A percentile compares a stretch with the other conserved stretches of the same genome.
Evolutionary conservation across 495 filamentous ascomycete species (phyloP).

Genomic region (Sporormia fimetaria): DNA sequence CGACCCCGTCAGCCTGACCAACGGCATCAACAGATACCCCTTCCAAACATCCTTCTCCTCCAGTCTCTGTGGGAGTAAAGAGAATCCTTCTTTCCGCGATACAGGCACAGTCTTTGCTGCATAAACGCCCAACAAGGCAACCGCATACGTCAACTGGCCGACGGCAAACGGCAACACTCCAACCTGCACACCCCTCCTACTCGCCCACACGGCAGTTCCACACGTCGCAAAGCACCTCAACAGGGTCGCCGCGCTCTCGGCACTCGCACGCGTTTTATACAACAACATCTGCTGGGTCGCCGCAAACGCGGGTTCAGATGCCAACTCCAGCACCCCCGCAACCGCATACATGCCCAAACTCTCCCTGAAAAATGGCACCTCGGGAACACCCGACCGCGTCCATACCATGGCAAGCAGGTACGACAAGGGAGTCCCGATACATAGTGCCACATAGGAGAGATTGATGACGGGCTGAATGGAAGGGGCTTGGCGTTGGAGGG

Average conservation of each 20-base stretch:
- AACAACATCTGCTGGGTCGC: slow-evolving; percentile 68
- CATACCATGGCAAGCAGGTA: slow-evolving; percentile 54
- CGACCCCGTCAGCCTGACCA: slow-evolving; percentile 57
- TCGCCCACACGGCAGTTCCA: slow-evolving; percentile 47
- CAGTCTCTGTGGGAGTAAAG: slow-evolving; percentile 28
- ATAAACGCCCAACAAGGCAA: slow-evolving; percentile 58
- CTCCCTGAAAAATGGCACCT: slow-evolving; percentile 51
- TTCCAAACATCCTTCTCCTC: slow-evolving; percentile 3
- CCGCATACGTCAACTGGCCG: slow-evolving; percentile 70
- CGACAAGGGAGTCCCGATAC: slow-evolving; percentile 55
- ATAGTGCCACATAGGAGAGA: slow-evolving; percentile 66
- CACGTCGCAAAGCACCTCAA: slow-evolving; percentile 63
- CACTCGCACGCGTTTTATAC: slow-evolving; percentile 65
- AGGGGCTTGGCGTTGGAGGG: slow-evolving; percentile 62
- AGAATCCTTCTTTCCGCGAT: slow-evolving; percentile 23
- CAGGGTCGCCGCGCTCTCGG: slow-evolving; percentile 70
- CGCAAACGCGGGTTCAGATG: slow-evolving; percentile 75
- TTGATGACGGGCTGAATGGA: slow-evolving; percentile 62
- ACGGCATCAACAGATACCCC: slow-evolving; percentile 50
- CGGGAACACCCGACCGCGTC: slow-evolving; percentile 42
- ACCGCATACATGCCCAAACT: slow-evolving; percentile 60
- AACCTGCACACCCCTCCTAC: slow-evolving; percentile 37
- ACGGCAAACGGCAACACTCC: slow-evolving; percentile 83
- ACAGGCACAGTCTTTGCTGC: slow-evolving; percentile 21
- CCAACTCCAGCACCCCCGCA: slow-evolving; percentile 68